Base-by-base conservation (phyloP, 2,329 filamentous ascomycete species). In the Penicillium polonicum region DNA sequence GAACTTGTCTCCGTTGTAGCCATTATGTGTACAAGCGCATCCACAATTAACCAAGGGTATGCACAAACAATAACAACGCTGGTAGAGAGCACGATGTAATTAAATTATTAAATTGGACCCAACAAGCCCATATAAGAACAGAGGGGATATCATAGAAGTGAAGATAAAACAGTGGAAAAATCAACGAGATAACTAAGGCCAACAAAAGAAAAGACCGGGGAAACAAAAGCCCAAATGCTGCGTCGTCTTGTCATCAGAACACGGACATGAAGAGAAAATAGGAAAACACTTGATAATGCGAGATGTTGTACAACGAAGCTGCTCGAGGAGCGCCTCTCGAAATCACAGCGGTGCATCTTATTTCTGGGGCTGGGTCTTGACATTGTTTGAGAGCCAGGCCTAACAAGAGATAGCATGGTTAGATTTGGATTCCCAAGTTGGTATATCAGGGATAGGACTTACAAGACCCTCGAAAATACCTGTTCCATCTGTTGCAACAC, bases 361-460 rank as follows among this genome's bases (percentile, higher is more conserved):
- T 72, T 76, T 77, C 61, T 71, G 67, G 31, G 77, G 74, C 57
- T 73, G 76, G 31, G 77, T 77, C 79, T 92, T 92, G 78, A 92
- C 88, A 72, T 92, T 92, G 78, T 91, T 91, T 64, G 88, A 91
- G 65, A 93, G 82, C 90, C 90, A 92, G 54, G 87, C 81, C 82
- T 84, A 61, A 23, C 48, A 52, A 59, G 59, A 48, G 33, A 51
- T 5, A 25, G 12, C 39, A 67, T n/a, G 48, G 48, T 60, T 36
- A 46, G 50, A 35, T 33, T 48, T 42, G 29, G 33, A 19, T 29
- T 8, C n/a, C 38, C 33, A 41, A 19, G 15, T 17, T 19, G 21
- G 38, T 27, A 50, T 12, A 19, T 15, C 15, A 15, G 29, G 21
- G 19, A 21, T 1, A 38, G 31, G 43, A 75, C 79, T 74, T 78